Conservation (phyloP, 441 rosid species). For the Metrosideros polymorpha region DNA sequence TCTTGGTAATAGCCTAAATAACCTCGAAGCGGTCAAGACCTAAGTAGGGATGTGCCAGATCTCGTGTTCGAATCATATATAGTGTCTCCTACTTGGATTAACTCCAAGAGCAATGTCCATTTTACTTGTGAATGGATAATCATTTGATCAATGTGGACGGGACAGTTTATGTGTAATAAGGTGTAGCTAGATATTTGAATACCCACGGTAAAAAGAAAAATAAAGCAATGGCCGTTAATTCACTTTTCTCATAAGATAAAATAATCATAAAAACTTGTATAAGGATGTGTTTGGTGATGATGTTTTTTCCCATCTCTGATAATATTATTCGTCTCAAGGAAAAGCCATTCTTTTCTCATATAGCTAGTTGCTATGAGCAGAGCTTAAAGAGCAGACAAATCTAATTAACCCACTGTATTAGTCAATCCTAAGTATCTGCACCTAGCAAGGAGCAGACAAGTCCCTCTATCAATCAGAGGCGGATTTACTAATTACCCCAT, state of each 20-base stretch:
- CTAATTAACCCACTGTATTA: background rate
- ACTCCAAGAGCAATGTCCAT: background rate
- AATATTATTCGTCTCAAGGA: background rate
- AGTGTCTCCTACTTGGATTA: no score
- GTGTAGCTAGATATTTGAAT: no score
- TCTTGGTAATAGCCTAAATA: background rate
- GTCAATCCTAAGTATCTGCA: background rate
- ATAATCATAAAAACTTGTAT: background rate
- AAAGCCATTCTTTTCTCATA: background rate
- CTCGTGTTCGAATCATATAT: no score
- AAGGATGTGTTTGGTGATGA: background rate
- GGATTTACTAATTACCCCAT: background rate
- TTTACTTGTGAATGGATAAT: no score
- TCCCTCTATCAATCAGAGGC: background rate
- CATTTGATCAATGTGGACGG: background rate
- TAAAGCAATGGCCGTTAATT: background rate
- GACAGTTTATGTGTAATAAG: no score
- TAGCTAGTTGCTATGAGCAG: background rate
- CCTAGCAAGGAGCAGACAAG: background rate
- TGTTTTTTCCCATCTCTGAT: background rate
- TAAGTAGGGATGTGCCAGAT: no score
- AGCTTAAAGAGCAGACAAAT: background rate
- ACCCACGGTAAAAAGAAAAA: background rate
- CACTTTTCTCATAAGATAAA: no score
- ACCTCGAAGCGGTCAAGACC: background rate